Percentiles rank a stretch among this genome's conserved stretches.
These are phyloP conservation scores for Paspalum vaginatum DNA, from an alignment of 176 grass and related monocot genomes.

Conservation along the genomic window DNA sequence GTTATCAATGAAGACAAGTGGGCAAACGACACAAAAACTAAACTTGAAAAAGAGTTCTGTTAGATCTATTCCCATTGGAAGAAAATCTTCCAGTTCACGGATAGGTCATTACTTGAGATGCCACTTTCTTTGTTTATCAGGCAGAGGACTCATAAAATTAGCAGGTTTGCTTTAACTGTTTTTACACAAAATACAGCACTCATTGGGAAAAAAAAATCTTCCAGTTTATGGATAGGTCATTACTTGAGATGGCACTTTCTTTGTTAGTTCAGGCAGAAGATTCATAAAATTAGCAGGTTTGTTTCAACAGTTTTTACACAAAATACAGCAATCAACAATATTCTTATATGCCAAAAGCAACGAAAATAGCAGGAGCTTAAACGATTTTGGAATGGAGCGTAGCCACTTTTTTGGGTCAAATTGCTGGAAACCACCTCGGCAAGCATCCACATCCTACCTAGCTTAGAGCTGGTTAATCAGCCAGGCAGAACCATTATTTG, in stretches of 20 bases:
- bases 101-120: conserved; percentile 2
- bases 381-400: not conserved
- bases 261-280: not conserved
- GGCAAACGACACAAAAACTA: not conserved
- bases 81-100: not conserved
- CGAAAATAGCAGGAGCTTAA: not conserved
- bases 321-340: conserved; percentile 16
- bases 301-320: not conserved
- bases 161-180: not conserved
- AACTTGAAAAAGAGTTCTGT: no score
- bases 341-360: conserved; percentile 21
- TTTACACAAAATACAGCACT: conserved; percentile 24
- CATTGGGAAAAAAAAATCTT: not conserved
- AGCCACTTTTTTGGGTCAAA: conserved; percentile 1
- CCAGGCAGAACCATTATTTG: conserved; percentile 6
- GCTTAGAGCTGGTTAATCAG: conserved; percentile 10
- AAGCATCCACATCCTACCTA: not conserved
- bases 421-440: not conserved
- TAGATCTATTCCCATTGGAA: not conserved
- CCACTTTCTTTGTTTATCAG: not conserved
- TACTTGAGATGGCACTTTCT: conserved; percentile 13
- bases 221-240: not conserved
- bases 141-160: not conserved
- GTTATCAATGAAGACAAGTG: not conserved
- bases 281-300: conserved; percentile 1